Conservation (phyloP, 2,329 filamentous ascomycete genomes). For the Botrytis cinerea region DNA sequence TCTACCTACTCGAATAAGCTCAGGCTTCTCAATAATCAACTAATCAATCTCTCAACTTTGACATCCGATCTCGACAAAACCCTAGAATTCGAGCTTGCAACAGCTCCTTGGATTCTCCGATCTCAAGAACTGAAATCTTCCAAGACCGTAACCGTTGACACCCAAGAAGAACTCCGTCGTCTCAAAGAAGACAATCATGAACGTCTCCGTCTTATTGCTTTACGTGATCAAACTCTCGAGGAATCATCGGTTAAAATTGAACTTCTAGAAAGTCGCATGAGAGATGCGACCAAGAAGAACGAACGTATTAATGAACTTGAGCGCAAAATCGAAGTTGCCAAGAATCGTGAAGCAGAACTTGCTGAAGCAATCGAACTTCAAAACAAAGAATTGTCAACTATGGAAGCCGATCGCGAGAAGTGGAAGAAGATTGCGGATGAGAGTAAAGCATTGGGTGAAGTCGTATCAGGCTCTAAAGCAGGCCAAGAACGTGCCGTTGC, state of each 20-base stretch:
- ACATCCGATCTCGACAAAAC: slow-evolving; percentile 71
- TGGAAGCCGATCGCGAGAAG: slow-evolving; percentile 67
- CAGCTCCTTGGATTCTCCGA: slow-evolving; percentile 80
- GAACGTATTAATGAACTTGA: slow-evolving; percentile 68
- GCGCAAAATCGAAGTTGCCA: slow-evolving; percentile 55
- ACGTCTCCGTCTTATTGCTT: slow-evolving; percentile 68
- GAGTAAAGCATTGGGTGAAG: slow-evolving; percentile 55
- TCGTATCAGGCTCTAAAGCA: slow-evolving; percentile 52
- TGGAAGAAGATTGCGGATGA: slow-evolving; percentile 72
- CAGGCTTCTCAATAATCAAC: slow-evolving; percentile 60
- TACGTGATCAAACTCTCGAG: slow-evolving; percentile 79
- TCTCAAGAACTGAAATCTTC: slow-evolving; percentile 80
- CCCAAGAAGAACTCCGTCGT: slow-evolving; percentile 79
- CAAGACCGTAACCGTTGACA: slow-evolving; percentile 77
- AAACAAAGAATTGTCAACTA: slow-evolving; percentile 63
- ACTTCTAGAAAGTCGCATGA: slow-evolving; percentile 84
- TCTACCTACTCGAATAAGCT: slow-evolving; percentile 68
- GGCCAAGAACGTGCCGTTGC: slow-evolving; percentile 68
- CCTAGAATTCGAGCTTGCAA: slow-evolving; percentile 74
- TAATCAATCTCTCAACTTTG: slow-evolving; percentile 71
- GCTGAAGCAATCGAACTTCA: slow-evolving; percentile 67
- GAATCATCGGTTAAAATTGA: slow-evolving; percentile 91
- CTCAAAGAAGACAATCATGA: slow-evolving; percentile 80
- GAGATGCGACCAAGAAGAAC: slow-evolving; percentile 77
- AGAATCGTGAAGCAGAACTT: slow-evolving; percentile 53